Conservation (phyloP, 306 rosid genomes). For the Fragaria nilgerrensis region DNA sequence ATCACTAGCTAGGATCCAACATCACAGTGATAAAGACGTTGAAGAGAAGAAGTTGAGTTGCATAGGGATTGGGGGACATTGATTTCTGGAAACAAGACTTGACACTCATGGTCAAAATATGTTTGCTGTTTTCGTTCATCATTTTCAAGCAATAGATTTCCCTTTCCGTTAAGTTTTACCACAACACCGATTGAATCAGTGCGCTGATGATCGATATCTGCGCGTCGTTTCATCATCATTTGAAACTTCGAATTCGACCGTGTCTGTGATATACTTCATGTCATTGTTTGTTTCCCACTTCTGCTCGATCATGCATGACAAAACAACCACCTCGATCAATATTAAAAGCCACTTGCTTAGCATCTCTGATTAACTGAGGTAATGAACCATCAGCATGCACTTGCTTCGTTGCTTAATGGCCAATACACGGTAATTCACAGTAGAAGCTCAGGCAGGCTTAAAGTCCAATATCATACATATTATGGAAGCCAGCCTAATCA, state of each 20-base stretch:
- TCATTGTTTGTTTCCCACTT: not conserved
- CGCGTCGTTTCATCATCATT: not conserved
- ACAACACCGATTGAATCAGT: not conserved
- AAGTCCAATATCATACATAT: not conserved
- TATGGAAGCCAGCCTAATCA: conserved; percentile 1
- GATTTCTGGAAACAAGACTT: not conserved
- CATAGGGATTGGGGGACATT: not conserved
- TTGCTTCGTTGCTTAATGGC: not conserved
- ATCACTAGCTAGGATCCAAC: not conserved
- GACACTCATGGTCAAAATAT: not conserved
- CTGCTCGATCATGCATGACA: not conserved
- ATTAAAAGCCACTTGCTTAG: not conserved
- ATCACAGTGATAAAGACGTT: not conserved
- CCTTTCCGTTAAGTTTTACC: not conserved
- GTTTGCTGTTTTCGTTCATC: not conserved
- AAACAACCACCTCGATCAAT: not conserved
- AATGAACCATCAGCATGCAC: not conserved
- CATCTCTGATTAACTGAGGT: not conserved
- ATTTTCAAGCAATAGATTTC: not conserved
- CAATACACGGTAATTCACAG: not conserved
- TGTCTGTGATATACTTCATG: not conserved
- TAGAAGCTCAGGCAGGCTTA: not conserved
- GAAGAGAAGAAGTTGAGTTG: not conserved
- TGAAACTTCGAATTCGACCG: not conserved
- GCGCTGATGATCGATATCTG: not conserved